A percentile compares a stretch with the other conserved stretches of the same genome.
Conservation (phyloP, 2,329 filamentous ascomycete genomes). For the Alternaria ventricosa region DNA sequence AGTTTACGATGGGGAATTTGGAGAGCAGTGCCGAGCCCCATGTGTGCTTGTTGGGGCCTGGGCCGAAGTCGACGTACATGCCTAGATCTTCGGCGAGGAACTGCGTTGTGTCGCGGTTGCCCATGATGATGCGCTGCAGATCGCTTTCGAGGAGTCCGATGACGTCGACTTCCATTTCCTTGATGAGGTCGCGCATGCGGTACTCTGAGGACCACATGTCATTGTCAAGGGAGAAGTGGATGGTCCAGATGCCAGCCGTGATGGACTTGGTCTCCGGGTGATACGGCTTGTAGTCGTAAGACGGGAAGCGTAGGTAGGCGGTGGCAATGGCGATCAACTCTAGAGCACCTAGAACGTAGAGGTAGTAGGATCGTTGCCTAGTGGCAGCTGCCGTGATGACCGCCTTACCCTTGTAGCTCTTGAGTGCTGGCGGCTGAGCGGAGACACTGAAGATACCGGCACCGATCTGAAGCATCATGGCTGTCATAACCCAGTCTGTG, state of each 20-base stretch:
- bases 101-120: conserved; percentile 94
- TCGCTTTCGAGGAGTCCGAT: conserved; percentile 94
- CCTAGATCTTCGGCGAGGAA: conserved; percentile 94
- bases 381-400: conserved; percentile 55
- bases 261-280: conserved; percentile 86
- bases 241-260: conserved; percentile 97
- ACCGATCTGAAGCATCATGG: conserved; percentile 83
- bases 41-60: conserved; percentile 97
- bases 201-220: conserved; percentile 98
- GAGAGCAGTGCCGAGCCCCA: conserved; percentile 93
- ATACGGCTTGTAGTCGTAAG: conserved; percentile 89
- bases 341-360: conserved; percentile 74
- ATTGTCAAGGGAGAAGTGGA: conserved; percentile 97
- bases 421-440: conserved; percentile 56
- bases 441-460: conserved; percentile 77
- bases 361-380: conserved; percentile 69
- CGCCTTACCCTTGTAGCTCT: conserved; percentile 54
- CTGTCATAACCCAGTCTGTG: conserved; percentile 93
- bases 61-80: conserved; percentile 98
- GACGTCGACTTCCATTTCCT: conserved; percentile 96
- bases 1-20: conserved; percentile 97
- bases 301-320: conserved; percentile 89
- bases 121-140: conserved; percentile 98
- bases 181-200: conserved; percentile 88
- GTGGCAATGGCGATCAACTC: conserved; percentile 81